Percentiles rank a stretch among this genome's conserved stretches.
phyloP scores from a whole-genome alignment of 2,329 filamentous ascomycete species.

The Fusarium mundagurra region DNA sequence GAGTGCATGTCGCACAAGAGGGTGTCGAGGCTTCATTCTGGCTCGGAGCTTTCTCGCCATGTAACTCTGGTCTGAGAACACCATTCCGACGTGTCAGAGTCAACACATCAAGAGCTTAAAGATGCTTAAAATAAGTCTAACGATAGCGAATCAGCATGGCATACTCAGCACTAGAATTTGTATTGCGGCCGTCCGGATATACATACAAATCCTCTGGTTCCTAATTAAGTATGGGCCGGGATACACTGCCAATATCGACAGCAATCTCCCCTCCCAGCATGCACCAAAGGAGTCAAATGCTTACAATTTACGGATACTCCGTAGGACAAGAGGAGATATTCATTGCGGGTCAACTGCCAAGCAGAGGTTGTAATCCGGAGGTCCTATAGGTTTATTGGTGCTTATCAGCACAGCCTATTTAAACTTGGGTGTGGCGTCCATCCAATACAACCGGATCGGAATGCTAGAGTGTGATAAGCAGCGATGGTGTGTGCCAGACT shows the following conservation, averaged over 20 bases:
- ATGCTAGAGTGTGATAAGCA: constrained; percentile 35
- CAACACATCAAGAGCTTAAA: constrained; percentile 2
- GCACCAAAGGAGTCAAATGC: constrained; percentile 1
- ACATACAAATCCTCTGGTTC: background rate
- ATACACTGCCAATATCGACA: background rate
- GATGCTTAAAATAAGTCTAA: constrained; percentile 7
- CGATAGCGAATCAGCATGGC: constrained; percentile 1
- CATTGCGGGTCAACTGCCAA: constrained; percentile 33
- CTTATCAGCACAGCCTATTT: constrained; percentile 42
- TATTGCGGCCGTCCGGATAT: constrained; percentile 1
- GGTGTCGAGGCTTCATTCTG: constrained; percentile 7
- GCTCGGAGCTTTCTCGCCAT: background rate
- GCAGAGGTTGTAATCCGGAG: constrained; percentile 14
- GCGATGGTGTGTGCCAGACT: constrained; percentile 14
- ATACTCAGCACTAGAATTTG: background rate
- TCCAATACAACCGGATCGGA: constrained; percentile 24
- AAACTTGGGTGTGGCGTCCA: constrained; percentile 34
- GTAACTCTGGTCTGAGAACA: constrained; percentile 2
- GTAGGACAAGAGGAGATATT: constrained; percentile 31
- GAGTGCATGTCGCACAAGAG: constrained; percentile 9
- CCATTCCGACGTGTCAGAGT: constrained; percentile 1
- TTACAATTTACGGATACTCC: too few species aligned
- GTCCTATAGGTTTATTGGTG: constrained; percentile 32
- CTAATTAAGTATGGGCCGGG: constrained; percentile 1
- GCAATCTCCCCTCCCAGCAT: background rate